Percentiles rank a stretch among this genome's conserved stretches.
phyloP scores from a whole-genome alignment of 805 yeast genomes.

The Metschnikowia chrysomelidarum region DNA sequence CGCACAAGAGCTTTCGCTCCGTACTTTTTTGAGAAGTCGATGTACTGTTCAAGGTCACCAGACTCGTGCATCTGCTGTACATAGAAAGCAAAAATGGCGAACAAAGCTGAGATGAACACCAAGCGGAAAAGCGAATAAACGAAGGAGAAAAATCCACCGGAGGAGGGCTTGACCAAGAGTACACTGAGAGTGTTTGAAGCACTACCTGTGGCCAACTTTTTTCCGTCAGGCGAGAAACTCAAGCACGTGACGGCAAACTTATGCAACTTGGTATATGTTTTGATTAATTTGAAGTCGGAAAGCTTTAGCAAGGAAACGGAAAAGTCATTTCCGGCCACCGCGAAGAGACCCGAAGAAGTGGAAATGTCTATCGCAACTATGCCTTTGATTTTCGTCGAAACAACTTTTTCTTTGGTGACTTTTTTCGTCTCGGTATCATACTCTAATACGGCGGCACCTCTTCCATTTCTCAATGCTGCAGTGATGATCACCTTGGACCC shows the following conservation, averaged over 20 bases:
- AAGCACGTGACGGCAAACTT: conserved; percentile 75
- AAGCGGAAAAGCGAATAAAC: conserved; percentile 34
- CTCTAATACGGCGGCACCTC: conserved; percentile 43
- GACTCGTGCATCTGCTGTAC: conserved; percentile 35
- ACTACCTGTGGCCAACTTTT: conserved; percentile 65
- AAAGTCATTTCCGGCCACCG: conserved; percentile 64
- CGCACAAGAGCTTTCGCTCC: conserved; percentile 16
- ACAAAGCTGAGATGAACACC: conserved; percentile 30
- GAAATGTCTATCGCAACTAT: conserved; percentile 52
- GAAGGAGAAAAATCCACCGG: conserved; percentile 27
- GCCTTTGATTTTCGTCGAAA: conserved; percentile 52
- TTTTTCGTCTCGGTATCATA: conserved; percentile 43
- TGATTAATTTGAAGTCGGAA: conserved; percentile 49
- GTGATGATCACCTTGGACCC: conserved; percentile 32
- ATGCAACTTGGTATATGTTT: conserved; percentile 61
- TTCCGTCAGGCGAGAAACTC: conserved; percentile 65
- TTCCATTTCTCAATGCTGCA: conserved; percentile 29
- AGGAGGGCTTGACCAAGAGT: conserved; percentile 11
- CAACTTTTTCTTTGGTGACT: conserved; percentile 39
- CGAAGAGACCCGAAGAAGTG: conserved; percentile 42
- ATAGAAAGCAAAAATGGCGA: conserved; percentile 30
- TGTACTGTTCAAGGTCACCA: conserved; percentile 31
- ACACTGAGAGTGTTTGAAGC: conserved; percentile 75
- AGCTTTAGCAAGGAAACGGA: conserved; percentile 58
- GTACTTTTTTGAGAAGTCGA: conserved; percentile 21